Evolutionary conservation across 345 rosid genomes (phyloP), one percentile per base, ranked within the genome.

Genomic region (Eucalyptus sp.): DNA sequence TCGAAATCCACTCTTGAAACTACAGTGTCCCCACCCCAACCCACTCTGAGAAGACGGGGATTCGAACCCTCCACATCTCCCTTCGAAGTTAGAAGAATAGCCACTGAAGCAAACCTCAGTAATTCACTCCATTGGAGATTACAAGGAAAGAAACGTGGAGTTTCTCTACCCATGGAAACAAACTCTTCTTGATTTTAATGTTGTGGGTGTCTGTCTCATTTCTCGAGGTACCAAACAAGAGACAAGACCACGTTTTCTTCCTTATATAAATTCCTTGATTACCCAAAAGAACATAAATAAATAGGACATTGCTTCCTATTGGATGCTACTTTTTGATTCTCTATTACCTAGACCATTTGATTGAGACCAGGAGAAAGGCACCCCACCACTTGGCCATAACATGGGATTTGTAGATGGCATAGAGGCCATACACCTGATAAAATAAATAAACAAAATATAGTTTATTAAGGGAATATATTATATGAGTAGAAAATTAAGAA

Each of bases 191-290:
- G 9, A 37, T 76, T 20, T 76, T 41, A 29, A 37, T 76, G 48
- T 1, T 0, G 83, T 20, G 27, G 48, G 48, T 20, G 48, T 10
- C n/a, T 76, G 83, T 20, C 48, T 27, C 83, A 20, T 76, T 41
- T 76, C 48, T 37, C 48, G 27, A 76, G 6, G 83, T 18, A 71
- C 27, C 46, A 37, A 71, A 71, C 81, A 18, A 9, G 81, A 37
- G 81, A 71, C 81, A 37, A 10, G 25, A 20, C 0, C 0, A 0
- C 46, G 7, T 71, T 71, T 31, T 37, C 22, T 18, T 18, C 13
- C 20, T 2, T 71, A 71, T 18, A 71, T 16, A 71, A 33, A 71
- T 37, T 71, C 80, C 24, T 68, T 68, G 43, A 68, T 68, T 5
- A 31, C 43, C 41, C 3, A 16, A 66, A 31, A 16, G 37, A 31